These are phyloP conservation scores for Globisporangium acanthophoron DNA, from an alignment of 352 stramenopile genomes.

Conservation along the genomic window DNA sequence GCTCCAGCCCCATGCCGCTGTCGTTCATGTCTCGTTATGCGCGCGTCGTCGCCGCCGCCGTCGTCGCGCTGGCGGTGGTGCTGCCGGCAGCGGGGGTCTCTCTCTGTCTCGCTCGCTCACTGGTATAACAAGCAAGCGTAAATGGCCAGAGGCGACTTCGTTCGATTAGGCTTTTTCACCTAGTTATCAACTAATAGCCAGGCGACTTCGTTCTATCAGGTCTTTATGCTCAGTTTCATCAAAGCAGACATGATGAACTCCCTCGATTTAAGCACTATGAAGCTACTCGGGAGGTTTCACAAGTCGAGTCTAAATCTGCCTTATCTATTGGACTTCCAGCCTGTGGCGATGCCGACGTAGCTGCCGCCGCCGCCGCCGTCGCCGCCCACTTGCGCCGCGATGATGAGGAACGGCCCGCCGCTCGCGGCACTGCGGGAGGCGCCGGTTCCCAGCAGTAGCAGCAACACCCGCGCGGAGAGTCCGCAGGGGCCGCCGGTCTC, in stretches of 20 bases:
- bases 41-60: not conserved
- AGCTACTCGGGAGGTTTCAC: too few relatives aligned
- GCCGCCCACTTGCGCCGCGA: not conserved
- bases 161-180: too few relatives aligned
- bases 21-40: constrained; percentile 35
- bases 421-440: constrained; percentile 3
- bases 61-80: not conserved
- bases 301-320: too few relatives aligned
- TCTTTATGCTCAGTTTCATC: too few relatives aligned
- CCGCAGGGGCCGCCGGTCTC: not conserved
- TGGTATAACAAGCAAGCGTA: too few relatives aligned
- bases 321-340: too few relatives aligned
- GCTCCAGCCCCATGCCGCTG: constrained; percentile 38
- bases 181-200: too few relatives aligned
- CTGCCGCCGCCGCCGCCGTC: not conserved
- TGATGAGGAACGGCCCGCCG: constrained; percentile 7
- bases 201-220: too few relatives aligned
- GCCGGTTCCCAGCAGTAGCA: not conserved
- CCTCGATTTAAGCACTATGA: not conserved
- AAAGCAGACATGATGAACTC: not conserved
- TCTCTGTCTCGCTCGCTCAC: too few relatives aligned
- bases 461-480: too few relatives aligned
- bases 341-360: not conserved
- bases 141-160: too few relatives aligned
- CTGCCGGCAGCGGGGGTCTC: not conserved